These are phyloP conservation scores for Phycomyces nitens DNA, from an alignment of 192 early-diverging fungal species.

Conservation along the genomic window DNA sequence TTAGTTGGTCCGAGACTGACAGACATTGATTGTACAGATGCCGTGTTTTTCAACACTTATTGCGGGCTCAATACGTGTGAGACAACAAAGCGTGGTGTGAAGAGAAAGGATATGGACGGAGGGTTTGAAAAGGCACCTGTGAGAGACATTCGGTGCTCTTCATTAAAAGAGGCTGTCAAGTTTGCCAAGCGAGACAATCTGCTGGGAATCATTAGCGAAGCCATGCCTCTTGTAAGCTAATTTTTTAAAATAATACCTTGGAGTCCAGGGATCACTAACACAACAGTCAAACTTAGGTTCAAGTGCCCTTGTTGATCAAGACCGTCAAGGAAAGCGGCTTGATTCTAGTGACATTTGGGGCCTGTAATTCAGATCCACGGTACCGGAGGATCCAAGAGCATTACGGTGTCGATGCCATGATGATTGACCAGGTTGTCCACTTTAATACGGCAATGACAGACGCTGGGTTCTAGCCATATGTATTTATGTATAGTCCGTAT, in stretches of 20 bases:
- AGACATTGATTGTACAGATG: conserved; percentile 40
- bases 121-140: not conserved
- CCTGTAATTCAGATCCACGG: conserved; percentile 60
- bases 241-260: too few species aligned
- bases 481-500: not conserved
- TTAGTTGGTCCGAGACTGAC: too few species aligned
- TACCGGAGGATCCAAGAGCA: conserved; percentile 72
- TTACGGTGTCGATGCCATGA: conserved; percentile 89
- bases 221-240: conserved; percentile 83
- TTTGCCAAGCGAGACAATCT: conserved; percentile 92
- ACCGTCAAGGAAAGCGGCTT: conserved; percentile 92
- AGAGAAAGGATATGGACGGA: conserved; percentile 15
- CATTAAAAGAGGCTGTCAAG: conserved; percentile 92
- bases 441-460: conserved; percentile 30
- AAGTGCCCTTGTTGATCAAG: conserved; percentile 86
- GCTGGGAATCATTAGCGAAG: conserved; percentile 89
- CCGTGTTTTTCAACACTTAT: conserved; percentile 90
- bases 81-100: conserved; percentile 19
- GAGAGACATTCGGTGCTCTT: conserved; percentile 46
- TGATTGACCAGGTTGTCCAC: conserved; percentile 46
- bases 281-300: too few species aligned
- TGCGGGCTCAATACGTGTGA: conserved; percentile 61
- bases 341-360: conserved; percentile 87
- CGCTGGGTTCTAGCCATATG: conserved; percentile 16
- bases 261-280: too few species aligned